Base-by-base conservation (phyloP, 2,329 filamentous ascomycete species). In the Trichoderma citrinoviride region DNA sequence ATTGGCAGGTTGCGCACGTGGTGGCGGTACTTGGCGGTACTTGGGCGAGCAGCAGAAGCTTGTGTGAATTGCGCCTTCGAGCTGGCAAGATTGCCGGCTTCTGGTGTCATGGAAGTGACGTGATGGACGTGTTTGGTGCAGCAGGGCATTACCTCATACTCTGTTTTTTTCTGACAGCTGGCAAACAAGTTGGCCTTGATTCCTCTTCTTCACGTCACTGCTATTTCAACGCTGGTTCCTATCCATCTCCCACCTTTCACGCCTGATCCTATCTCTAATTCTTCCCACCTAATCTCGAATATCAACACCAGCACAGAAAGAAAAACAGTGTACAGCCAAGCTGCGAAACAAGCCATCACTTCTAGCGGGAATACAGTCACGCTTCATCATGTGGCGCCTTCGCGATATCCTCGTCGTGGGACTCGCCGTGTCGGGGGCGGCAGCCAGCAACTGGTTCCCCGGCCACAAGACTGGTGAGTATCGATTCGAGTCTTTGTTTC, bases 371-470 rank as follows among this genome's bases (percentile, higher is more conserved):
- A n/a, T 41, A 17, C 41, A n/a, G 10, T 21, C 7, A 23, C 25
- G 19, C 7, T 60, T 19, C 70, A 87, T 68, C 68, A 97, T 97
- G 93, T 95, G 87, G 83, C 85, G 95, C 78, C 79, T 92, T 74
- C 82, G 85, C 67, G 85, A 88, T 75, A 76, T 92, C 78, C 79
- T 94, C 70, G 82, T 91, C 73, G 82, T 91, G 74, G 86, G 87
- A 72, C 81, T 96, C 65, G 89, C 90, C 74, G 85, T 89, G 46
- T 86, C 91, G 74, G 84, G 83, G 68, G 87, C 86, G 54, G 79
- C 87, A 68, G 91, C 88, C 69, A 93, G 89, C 80, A 90, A 80
- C 77, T 97, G 93, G 93, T 93, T 96, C 75, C 87, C 77, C 17
- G 77, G 77, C n/a, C 71, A 85, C 75, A 95, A 92, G 79, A 83